A percentile compares a stretch with the other conserved stretches of the same genome.
These are phyloP conservation scores for Sanghuangporus weigelae DNA, from an alignment of 1,284 basidiomycete species.

Conservation along the genomic window DNA sequence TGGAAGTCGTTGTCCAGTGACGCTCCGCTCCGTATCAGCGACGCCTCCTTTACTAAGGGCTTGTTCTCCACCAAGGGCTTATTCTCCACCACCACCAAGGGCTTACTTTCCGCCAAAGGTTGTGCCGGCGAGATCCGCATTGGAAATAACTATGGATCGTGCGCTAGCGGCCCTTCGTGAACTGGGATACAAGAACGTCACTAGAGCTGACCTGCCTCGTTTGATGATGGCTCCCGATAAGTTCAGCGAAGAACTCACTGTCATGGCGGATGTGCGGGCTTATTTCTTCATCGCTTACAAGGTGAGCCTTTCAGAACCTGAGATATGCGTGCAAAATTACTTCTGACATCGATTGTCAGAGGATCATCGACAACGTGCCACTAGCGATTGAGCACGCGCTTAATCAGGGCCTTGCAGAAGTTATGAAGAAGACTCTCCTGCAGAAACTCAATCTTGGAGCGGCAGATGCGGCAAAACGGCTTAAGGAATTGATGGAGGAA, in stretches of 20 bases:
- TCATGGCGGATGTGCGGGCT: conserved; percentile 26
- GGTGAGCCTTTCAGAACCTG: conserved; percentile 14
- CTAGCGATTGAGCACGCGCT: conserved; percentile 14
- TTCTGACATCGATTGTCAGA: background rate
- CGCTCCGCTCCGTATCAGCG: too few species aligned
- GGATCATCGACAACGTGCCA: conserved; percentile 12
- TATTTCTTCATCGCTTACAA: conserved; percentile 28
- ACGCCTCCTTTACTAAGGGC: background rate
- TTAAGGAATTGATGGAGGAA: conserved; percentile 6
- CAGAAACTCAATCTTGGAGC: conserved; percentile 3
- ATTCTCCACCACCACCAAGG: too few species aligned
- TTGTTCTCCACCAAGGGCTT: too few species aligned
- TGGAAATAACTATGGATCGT: background rate
- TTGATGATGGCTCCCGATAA: conserved; percentile 12
- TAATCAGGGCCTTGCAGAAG: conserved; percentile 11
- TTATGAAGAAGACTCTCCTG: conserved; percentile 1
- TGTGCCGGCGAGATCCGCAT: background rate
- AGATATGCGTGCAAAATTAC: background rate
- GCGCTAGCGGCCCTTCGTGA: conserved; percentile 15
- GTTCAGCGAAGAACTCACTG: conserved; percentile 22
- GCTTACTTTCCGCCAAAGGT: too few species aligned
- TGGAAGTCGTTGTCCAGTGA: too few species aligned
- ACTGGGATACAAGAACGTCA: conserved; percentile 12
- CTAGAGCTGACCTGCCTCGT: conserved; percentile 10
- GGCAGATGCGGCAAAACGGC: background rate